phyloP scores from a whole-genome alignment of 1,284 basidiomycete genomes.

The Xerocomus cyaneibrunnescens region DNA sequence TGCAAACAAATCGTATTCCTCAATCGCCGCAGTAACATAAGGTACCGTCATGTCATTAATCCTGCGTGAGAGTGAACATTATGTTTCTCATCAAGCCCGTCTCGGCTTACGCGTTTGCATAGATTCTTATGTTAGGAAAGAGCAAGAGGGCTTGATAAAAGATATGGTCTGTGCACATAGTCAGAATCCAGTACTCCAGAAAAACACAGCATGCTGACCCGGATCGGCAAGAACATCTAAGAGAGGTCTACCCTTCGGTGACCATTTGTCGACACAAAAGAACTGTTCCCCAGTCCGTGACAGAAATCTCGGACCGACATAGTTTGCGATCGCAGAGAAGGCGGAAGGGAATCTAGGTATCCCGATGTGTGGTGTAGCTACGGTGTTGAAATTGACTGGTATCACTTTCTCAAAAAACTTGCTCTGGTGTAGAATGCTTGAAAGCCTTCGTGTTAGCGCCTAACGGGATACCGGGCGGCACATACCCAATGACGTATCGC shows the following conservation, averaged over 20 bases:
- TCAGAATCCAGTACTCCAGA: conserved; percentile 10
- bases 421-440: conserved; percentile 62
- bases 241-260: conserved; percentile 64
- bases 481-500: conserved; percentile 74
- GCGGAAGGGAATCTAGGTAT: conserved; percentile 58
- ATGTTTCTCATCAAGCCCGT: background rate
- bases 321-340: conserved; percentile 55
- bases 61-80: conserved; percentile 32
- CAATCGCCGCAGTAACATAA: conserved; percentile 76
- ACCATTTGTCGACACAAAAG: conserved; percentile 74
- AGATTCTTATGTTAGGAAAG: conserved; percentile 76
- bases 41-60: conserved; percentile 82
- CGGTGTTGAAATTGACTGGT: conserved; percentile 78
- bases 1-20: conserved; percentile 66
- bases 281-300: conserved; percentile 85
- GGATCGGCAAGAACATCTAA: conserved; percentile 87
- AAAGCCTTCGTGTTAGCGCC: conserved; percentile 4
- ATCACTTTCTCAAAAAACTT: conserved; percentile 66
- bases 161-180: conserved; percentile 50
- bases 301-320: conserved; percentile 72
- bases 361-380: conserved; percentile 84
- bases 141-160: conserved; percentile 75
- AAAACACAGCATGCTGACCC: conserved; percentile 42
- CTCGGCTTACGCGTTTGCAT: conserved; percentile 73
- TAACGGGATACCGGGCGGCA: background rate